Evolutionary conservation across 306 rosid genomes (phyloP), one percentile per base, ranked within the genome.

Genomic region (Delonix regia): DNA sequence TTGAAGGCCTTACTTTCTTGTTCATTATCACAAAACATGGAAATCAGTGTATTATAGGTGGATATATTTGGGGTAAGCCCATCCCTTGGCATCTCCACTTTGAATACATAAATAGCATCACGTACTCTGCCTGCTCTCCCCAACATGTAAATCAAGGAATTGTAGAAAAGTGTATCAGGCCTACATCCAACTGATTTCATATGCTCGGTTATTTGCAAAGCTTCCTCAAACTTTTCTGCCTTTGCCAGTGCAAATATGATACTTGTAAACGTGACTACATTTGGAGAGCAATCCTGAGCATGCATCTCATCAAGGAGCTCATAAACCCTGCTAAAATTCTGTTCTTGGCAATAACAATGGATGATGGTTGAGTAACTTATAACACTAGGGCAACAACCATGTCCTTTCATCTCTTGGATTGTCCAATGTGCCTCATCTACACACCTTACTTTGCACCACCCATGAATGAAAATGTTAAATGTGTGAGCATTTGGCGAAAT

Each of bases 341-440:
- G 71, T 52, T 76, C 90, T 62, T 48, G 73, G 69, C 97, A 89
- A 77, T 92, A 90, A 60, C 86, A 89, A 44, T 67, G 86, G 55
- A 90, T 81, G 62, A 94, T 89, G 62, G 86, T 90, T 2, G 99
- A 88, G 76, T 89, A 94, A 80, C 97, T 92, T 56, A 92, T 87
- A 42, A 87, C 95, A 69, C 93, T 90, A 56, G 97, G 99, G 66
- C 48, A 74, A 82, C 19, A 85, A 24, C 95, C 95, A 6, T 90
- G 83, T 12, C 97, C 97, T 82, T 87, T 94, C 99, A 94, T 94
- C 86, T 94, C 99, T 71, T 89, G 87, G 24, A 92, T 84, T 0
- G 97, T 94, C 97, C 99, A 94, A 73, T 87, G 89, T 0, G 97
- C 97, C 87, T 94, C 97, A 1, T 94, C 97, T 15, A 90, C 91